phyloP scores from a whole-genome alignment of 2,329 filamentous ascomycete species.

The Sphaerulina musiva region DNA sequence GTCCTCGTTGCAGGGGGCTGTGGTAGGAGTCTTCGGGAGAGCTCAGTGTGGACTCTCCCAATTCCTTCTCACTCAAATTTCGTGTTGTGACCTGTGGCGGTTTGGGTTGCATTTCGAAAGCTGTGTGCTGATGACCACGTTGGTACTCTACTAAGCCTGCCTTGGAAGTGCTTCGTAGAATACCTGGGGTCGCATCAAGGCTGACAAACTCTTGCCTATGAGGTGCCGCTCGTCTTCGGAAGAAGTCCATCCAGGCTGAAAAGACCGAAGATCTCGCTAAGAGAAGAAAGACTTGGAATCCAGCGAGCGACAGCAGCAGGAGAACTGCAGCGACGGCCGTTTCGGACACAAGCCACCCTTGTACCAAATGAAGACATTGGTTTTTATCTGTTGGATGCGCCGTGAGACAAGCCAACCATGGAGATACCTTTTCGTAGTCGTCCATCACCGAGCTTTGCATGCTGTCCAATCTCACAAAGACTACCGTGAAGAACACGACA shows the following conservation, averaged over 20 bases:
- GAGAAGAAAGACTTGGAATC: constrained; percentile 76
- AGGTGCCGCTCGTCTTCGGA: constrained; percentile 42
- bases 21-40: constrained; percentile 16
- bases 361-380: constrained; percentile 57
- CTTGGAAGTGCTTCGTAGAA: constrained; percentile 23
- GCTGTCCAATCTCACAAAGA: constrained; percentile 84
- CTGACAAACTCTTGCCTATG: constrained; percentile 78
- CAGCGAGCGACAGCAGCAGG: constrained; percentile 71
- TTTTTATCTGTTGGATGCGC: constrained; percentile 53
- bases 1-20: constrained; percentile 13
- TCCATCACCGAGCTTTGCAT: constrained; percentile 54
- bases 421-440: constrained; percentile 49
- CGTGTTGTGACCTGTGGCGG: constrained; percentile 11
- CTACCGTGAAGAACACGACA: constrained; percentile 85
- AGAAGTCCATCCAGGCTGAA: constrained; percentile 68
- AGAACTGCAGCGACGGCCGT: constrained; percentile 74
- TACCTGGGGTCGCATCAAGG: constrained; percentile 56
- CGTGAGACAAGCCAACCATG: constrained; percentile 70
- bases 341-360: constrained; percentile 62
- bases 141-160: constrained; percentile 22
- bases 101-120: constrained; percentile 33
- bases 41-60: constrained; percentile 6
- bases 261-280: constrained; percentile 81
- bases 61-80: constrained; percentile 18
- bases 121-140: constrained; percentile 27